Conservation (phyloP, 805 yeast genomes). For the Candida morakotiae region DNA sequence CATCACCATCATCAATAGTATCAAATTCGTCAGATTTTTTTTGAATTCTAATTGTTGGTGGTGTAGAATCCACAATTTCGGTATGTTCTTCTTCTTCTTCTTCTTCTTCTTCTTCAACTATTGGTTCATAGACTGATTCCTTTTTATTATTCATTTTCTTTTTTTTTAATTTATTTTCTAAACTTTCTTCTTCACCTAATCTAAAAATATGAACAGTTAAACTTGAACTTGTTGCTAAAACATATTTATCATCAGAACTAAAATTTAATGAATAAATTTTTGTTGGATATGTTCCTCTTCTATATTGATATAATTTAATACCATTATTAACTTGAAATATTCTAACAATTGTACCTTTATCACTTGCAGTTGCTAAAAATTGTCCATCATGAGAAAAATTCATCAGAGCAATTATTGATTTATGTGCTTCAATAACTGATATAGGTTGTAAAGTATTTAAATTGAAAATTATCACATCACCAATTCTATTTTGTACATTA, state of each 20-base stretch:
- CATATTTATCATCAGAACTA: slow-evolving; percentile 60
- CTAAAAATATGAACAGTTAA: slow-evolving; percentile 92
- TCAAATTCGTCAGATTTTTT: slow-evolving; percentile 13
- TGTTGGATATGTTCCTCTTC: slow-evolving; percentile 86
- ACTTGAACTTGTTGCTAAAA: slow-evolving; percentile 84
- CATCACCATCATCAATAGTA: slow-evolving; percentile 20
- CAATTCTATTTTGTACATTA: slow-evolving; percentile 45
- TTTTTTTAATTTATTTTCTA: slow-evolving; percentile 33
- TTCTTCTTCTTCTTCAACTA: slow-evolving; percentile 21
- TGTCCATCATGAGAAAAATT: slow-evolving; percentile 72
- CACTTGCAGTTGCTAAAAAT: slow-evolving; percentile 82
- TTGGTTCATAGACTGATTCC: slow-evolving; percentile 19
- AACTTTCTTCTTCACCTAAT: slow-evolving; percentile 50
- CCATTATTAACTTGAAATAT: slow-evolving; percentile 72
- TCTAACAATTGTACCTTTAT: slow-evolving; percentile 84
- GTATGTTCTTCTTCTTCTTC: not conserved
- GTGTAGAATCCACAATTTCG: not conserved
- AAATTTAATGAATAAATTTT: slow-evolving; percentile 73
- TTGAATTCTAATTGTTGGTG: slow-evolving; percentile 4
- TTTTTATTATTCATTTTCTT: slow-evolving; percentile 14
- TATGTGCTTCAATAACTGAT: slow-evolving; percentile 83
- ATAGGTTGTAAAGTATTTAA: slow-evolving; percentile 69
- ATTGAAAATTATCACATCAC: slow-evolving; percentile 78
- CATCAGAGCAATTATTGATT: slow-evolving; percentile 64
- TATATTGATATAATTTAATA: slow-evolving; percentile 60